These are phyloP conservation scores for Albizia julibrissin DNA, from an alignment of 306 rosid species.

Conservation along the genomic window DNA sequence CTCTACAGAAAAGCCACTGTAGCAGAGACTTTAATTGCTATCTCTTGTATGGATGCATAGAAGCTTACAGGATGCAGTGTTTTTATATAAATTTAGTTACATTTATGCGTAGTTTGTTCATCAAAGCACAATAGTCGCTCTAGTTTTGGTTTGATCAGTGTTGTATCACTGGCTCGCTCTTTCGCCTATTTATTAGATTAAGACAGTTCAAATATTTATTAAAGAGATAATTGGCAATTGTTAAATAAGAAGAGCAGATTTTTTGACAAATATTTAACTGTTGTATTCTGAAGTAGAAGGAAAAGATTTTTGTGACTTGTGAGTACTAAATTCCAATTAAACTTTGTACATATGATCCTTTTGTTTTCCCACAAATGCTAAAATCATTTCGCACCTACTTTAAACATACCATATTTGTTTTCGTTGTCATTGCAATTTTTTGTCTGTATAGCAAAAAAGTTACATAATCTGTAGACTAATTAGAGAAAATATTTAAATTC, in stretches of 20 bases:
- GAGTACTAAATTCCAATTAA: background rate
- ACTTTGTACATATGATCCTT: background rate
- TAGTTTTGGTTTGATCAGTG: background rate
- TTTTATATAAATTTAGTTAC: background rate
- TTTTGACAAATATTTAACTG: background rate
- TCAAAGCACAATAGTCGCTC: background rate
- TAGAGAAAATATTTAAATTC: background rate
- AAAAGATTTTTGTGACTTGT: background rate
- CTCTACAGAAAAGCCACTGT: background rate
- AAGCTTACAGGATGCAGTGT: background rate
- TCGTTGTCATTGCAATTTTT: background rate
- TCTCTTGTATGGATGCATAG: background rate
- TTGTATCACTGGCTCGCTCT: background rate
- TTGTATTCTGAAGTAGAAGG: background rate
- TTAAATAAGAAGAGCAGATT: background rate
- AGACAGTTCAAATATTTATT: background rate
- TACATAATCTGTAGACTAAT: background rate
- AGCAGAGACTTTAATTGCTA: background rate
- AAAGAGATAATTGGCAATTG: background rate
- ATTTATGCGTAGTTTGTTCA: background rate
- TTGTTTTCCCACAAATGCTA: background rate
- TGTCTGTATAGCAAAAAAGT: background rate
- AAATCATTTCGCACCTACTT: conserved; percentile 2
- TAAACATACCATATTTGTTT: background rate
- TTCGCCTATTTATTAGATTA: background rate